Evolutionary conservation across 345 rosid species (phyloP).

Genomic region (Angophora floribunda): DNA sequence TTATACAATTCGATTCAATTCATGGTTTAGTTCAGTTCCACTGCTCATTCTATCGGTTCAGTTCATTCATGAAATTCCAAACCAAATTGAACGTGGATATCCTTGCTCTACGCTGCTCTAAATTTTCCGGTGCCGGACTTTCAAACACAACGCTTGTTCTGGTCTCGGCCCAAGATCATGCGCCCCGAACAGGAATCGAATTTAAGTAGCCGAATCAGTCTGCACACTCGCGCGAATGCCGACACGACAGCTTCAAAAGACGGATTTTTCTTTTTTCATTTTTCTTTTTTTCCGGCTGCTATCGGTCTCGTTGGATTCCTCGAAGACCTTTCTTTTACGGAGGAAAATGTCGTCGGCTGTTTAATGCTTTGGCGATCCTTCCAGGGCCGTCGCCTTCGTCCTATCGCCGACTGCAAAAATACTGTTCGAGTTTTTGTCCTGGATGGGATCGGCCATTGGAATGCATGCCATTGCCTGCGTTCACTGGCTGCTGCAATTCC

Average conservation of each 20-base stretch:
- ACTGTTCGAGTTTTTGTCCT: background rate
- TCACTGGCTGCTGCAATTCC: no score
- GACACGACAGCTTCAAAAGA: background rate
- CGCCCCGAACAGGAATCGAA: background rate
- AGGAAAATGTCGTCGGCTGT: background rate
- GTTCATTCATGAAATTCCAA: no score
- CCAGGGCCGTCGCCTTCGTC: background rate
- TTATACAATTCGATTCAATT: no score
- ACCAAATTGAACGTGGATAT: no score
- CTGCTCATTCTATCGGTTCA: no score
- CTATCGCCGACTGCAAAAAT: background rate
- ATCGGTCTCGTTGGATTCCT: no score
- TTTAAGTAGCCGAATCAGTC: background rate
- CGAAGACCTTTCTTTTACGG: no score
- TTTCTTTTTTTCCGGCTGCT: no score
- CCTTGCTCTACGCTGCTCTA: no score
- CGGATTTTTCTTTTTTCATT: background rate
- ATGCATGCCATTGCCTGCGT: background rate
- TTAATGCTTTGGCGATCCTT: background rate
- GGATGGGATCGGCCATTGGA: background rate
- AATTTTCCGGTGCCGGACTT: no score
- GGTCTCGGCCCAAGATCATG: background rate
- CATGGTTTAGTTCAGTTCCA: no score
- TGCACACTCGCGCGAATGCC: background rate
- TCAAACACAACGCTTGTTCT: background rate